These are phyloP conservation scores for Penicillium frequentans DNA, from an alignment of 2,329 filamentous ascomycete genomes.

Conservation along the genomic window DNA sequence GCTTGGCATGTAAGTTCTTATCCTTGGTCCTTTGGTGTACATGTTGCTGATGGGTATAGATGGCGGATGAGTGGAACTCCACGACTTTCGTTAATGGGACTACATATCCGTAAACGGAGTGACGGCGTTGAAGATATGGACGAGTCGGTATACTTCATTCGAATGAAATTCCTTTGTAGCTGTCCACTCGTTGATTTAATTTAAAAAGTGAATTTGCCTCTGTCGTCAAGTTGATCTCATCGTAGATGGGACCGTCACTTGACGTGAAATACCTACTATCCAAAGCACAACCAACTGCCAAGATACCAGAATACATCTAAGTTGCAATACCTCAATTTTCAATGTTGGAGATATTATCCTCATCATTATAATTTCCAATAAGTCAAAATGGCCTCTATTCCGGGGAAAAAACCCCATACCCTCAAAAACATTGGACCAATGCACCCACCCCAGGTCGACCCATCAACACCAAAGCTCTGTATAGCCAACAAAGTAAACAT, in stretches of 20 bases:
- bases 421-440: neutral
- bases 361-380: too few species aligned
- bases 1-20: constrained; percentile 30
- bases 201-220: neutral
- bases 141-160: too few species aligned
- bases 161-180: too few species aligned
- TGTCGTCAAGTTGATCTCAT: neutral
- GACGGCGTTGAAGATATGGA: neutral
- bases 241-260: neutral
- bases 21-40: neutral
- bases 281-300: too few species aligned
- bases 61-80: constrained; percentile 23
- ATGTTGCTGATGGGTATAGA: constrained; percentile 5
- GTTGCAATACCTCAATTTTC: neutral
- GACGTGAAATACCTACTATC: too few species aligned
- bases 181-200: neutral
- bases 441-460: neutral
- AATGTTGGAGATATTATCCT: too few species aligned
- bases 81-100: constrained; percentile 15
- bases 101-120: neutral
- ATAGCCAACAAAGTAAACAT: neutral
- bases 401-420: neutral
- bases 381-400: neutral
- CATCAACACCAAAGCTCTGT: neutral
- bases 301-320: neutral